A percentile compares a stretch with the other conserved stretches of the same genome.
Evolutionary conservation across 805 yeast genomes (phyloP).

Genomic region (Wickerhamiella allomyrinae): DNA sequence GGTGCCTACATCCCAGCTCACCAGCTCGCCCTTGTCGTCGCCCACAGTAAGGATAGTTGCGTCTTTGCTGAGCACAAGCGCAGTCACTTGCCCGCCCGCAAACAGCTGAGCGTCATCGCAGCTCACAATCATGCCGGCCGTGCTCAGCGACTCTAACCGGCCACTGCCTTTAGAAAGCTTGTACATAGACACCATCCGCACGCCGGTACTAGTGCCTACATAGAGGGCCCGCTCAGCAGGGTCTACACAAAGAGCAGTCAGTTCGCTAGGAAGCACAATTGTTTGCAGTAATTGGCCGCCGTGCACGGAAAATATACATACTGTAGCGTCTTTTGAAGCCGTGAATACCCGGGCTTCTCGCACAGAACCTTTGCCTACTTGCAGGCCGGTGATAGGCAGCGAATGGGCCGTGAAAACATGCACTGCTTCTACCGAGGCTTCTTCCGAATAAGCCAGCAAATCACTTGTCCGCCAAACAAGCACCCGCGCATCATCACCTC

Average conservation of each 20-base stretch:
- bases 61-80: constrained; percentile 51
- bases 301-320: constrained; percentile 51
- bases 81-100: constrained; percentile 31
- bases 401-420: constrained; percentile 25
- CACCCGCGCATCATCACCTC: constrained; percentile 71
- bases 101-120: constrained; percentile 25
- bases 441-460: constrained; percentile 31
- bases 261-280: constrained; percentile 47
- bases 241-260: constrained; percentile 49
- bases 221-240: constrained; percentile 67
- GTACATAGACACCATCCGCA: constrained; percentile 41
- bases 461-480: constrained; percentile 61
- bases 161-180: constrained; percentile 26
- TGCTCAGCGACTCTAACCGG: constrained; percentile 45
- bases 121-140: constrained; percentile 38
- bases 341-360: constrained; percentile 54
- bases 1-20: constrained; percentile 43
- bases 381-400: constrained; percentile 36
- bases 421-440: constrained; percentile 19
- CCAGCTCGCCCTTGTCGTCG: constrained; percentile 53
- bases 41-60: constrained; percentile 64
- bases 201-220: constrained; percentile 53
- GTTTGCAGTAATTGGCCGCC: constrained; percentile 43
- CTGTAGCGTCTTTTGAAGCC: constrained; percentile 58
- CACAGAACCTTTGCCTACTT: constrained; percentile 33